These are phyloP conservation scores for Kappamyces sp. DNA, from an alignment of 192 early-diverging fungal species.

Conservation along the genomic window DNA sequence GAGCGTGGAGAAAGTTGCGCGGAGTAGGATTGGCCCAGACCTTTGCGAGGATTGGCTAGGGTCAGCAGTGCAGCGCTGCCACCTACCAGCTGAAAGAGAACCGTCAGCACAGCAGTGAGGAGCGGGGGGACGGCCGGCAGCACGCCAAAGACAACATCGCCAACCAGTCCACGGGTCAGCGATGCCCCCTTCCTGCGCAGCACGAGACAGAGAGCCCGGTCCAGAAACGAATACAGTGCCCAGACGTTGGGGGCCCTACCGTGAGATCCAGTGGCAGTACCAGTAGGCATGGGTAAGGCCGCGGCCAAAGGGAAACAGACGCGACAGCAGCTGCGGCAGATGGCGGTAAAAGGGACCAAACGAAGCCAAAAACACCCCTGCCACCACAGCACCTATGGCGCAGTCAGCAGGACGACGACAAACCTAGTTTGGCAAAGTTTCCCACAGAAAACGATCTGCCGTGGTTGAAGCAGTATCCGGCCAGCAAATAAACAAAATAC, in stretches of 20 bases:
- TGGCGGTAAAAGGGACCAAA: constrained; percentile 80
- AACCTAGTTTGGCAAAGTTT: constrained; percentile 60
- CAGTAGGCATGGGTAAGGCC: constrained; percentile 94
- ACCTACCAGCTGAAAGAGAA: constrained; percentile 61
- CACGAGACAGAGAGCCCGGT: constrained; percentile 65
- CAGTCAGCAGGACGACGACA: background rate
- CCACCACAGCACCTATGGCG: constrained; percentile 25
- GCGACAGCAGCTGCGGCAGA: constrained; percentile 65
- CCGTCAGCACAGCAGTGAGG: constrained; percentile 67
- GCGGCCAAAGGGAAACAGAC: constrained; percentile 95
- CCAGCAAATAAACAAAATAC: constrained; percentile 84
- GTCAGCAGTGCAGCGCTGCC: background rate
- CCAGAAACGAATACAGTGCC: constrained; percentile 82
- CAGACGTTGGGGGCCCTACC: constrained; percentile 84
- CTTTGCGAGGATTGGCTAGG: constrained; percentile 47
- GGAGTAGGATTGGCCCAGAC: constrained; percentile 53
- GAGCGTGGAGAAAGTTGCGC: constrained; percentile 58
- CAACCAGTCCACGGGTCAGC: constrained; percentile 85
- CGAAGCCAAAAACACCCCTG: constrained; percentile 68
- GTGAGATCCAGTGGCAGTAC: constrained; percentile 22
- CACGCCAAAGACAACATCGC: constrained; percentile 76
- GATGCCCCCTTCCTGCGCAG: constrained; percentile 31
- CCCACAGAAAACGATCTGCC: constrained; percentile 22
- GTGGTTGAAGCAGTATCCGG: constrained; percentile 62
- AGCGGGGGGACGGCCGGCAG: constrained; percentile 67